Percentiles rank a stretch among this genome's conserved stretches.
Evolutionary conservation across 2,329 filamentous ascomycete genomes (phyloP).

Genomic region (Neocatenulostroma microsporum): DNA sequence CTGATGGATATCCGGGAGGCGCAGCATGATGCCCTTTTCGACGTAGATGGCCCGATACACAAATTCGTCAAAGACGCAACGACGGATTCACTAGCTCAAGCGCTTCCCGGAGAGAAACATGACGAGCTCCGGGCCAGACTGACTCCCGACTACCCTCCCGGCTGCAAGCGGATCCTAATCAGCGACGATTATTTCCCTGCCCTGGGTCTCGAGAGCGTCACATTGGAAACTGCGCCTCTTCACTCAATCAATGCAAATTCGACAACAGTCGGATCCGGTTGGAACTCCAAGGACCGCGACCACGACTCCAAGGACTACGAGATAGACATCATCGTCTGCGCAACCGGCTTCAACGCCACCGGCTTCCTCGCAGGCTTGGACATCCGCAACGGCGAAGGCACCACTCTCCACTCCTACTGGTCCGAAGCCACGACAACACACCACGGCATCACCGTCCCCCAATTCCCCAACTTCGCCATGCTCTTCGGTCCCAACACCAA

Average conservation of each 20-base stretch:
- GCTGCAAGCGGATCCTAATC: slow-evolving; percentile 50
- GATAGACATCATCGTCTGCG: slow-evolving; percentile 51
- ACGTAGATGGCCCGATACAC: too few species aligned
- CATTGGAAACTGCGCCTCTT: too few species aligned
- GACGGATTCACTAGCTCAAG: too few species aligned
- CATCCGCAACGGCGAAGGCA: slow-evolving; percentile 40
- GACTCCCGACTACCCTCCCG: slow-evolving; percentile 46
- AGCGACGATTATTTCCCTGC: slow-evolving; percentile 51
- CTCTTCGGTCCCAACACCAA: slow-evolving; percentile 54
- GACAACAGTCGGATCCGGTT: too few species aligned
- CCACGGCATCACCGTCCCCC: slow-evolving; percentile 45
- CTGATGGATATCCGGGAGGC: slow-evolving; percentile 51
- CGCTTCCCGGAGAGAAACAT: too few species aligned
- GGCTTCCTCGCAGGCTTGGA: slow-evolving; percentile 54
- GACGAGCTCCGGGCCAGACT: slow-evolving; percentile 48
- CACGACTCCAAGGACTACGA: too few species aligned
- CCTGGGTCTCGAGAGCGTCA: slow-evolving; percentile 41
- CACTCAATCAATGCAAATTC: too few species aligned
- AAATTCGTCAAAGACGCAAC: too few species aligned
- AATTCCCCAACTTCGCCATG: slow-evolving; percentile 50
- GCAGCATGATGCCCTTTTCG: too few species aligned
- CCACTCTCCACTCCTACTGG: slow-evolving; percentile 46
- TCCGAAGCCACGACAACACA: slow-evolving; percentile 44
- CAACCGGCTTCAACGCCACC: slow-evolving; percentile 52
- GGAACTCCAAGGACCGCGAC: too few species aligned